These are phyloP conservation scores for Vaccinium myrtillus DNA, from an alignment of 148 eudicot species.

Conservation along the genomic window DNA sequence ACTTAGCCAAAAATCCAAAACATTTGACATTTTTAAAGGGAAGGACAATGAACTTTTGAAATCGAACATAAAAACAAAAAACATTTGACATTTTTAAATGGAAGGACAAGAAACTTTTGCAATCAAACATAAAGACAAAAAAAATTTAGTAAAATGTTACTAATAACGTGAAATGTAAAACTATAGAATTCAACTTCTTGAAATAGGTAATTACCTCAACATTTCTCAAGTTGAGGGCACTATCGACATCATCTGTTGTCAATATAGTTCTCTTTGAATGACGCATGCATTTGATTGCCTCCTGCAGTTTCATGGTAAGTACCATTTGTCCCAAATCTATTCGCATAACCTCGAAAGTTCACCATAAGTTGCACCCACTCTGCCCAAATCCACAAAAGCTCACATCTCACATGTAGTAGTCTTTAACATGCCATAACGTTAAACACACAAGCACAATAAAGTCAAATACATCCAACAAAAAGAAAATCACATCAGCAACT, in stretches of 20 bases:
- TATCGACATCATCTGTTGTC: conserved; percentile 72
- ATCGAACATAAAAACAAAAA: too few relatives aligned
- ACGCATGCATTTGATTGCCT: conserved; percentile 77
- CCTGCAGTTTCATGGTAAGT: conserved; percentile 40
- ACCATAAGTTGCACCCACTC: neutral
- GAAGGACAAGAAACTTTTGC: too few relatives aligned
- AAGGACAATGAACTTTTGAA: too few relatives aligned
- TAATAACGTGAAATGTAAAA: neutral
- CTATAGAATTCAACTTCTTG: neutral
- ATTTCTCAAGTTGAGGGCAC: conserved; percentile 64
- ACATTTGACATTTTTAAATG: too few relatives aligned
- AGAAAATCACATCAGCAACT: too few relatives aligned
- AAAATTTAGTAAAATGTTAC: too few relatives aligned
- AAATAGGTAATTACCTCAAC: conserved; percentile 50
- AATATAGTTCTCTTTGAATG: conserved; percentile 66
- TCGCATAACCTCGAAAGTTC: neutral
- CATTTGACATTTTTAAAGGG: too few relatives aligned
- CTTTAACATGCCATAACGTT: neutral
- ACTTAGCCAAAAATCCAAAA: too few relatives aligned
- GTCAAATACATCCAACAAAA: too few relatives aligned
- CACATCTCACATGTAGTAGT: neutral
- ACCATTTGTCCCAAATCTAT: neutral
- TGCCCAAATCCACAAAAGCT: neutral
- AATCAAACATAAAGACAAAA: too few relatives aligned
- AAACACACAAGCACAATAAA: too few relatives aligned